phyloP scores from a whole-genome alignment of 1,139 yeast genomes.

The Scheffersomyces parashehatae region DNA sequence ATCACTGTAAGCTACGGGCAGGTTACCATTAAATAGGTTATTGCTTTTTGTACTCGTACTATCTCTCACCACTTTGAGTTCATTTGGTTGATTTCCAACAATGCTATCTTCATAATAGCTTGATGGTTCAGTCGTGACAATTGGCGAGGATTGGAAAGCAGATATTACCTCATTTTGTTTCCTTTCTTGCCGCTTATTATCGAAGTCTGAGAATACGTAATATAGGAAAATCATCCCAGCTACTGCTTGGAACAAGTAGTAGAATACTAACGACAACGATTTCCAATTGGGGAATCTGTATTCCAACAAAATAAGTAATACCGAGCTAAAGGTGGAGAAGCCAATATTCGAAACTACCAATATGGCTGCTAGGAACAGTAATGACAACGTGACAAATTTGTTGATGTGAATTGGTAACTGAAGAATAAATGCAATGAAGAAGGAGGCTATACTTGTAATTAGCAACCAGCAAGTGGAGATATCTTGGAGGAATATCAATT shows the following conservation, averaged over 20 bases:
- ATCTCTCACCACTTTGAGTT: not conserved
- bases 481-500: not conserved
- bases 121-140: not conserved
- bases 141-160: not conserved
- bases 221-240: not conserved
- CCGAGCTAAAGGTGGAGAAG: not conserved
- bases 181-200: not conserved
- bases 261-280: not conserved
- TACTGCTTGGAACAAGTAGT: not conserved
- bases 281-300: not conserved
- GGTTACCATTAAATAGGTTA: not conserved
- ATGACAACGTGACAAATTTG: no score
- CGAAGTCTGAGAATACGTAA: not conserved
- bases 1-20: not conserved
- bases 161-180: not conserved
- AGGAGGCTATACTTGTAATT: constrained; percentile 1
- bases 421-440: not conserved
- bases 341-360: no score
- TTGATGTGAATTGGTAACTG: no score
- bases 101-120: not conserved
- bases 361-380: no score
- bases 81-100: not conserved
- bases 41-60: no score
- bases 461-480: not conserved
- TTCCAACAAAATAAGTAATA: not conserved